Base-by-base conservation (phyloP, 2,329 filamentous ascomycete species). In the Exophiala oligosperma region DNA sequence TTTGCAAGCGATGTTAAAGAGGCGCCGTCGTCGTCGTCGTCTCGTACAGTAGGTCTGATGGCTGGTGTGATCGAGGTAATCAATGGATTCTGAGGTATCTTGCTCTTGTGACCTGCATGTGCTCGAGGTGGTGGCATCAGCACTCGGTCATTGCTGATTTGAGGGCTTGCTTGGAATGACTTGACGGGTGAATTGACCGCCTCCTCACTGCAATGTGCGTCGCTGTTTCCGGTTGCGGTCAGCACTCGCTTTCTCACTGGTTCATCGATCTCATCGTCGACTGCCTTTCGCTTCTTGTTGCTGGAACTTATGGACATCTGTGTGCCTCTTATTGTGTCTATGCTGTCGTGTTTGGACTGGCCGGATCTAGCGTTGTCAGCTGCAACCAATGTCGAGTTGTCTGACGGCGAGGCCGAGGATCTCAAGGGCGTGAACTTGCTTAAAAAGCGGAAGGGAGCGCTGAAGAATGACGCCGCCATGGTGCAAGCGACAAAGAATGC, bases 61-160 rank as follows among this genome's bases (percentile, higher is more conserved):
- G 46, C 40, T 28, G 46, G 46, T 7, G 24, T 29, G 7, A 47
- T 14, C 41, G 17, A 43, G 21, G 24, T 21, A 1, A 14, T 32
- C 28, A 38, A 35, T 6, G 43, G 46, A 29, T 29, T 48, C 23
- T 32, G 23, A 6, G 43, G 26, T 44, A 28, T 17, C 6, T 28
- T n/a, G 14, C 37, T 56, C 28, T 35, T 35, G 35, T 46, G 29
- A 11, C 32, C 23, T 9, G 41, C 40, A 2, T 52, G 58, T 12
- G 61, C 61, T 28, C 56, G 28, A 48, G 64, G 64, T 41, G 64
- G 64, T 21, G 64, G 64, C 64, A 66, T 66, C 43, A 66, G 48
- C 3, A 48, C 40, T 29, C 62, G 56, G 35, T 64, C 60, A 17
- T 48, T n/a, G 3, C 59, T 50, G 3, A 52, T 49, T 24, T 55